A percentile compares a stretch with the other conserved stretches of the same genome.
Conservation (phyloP, 805 yeast species). For the Starmerella bombi region DNA sequence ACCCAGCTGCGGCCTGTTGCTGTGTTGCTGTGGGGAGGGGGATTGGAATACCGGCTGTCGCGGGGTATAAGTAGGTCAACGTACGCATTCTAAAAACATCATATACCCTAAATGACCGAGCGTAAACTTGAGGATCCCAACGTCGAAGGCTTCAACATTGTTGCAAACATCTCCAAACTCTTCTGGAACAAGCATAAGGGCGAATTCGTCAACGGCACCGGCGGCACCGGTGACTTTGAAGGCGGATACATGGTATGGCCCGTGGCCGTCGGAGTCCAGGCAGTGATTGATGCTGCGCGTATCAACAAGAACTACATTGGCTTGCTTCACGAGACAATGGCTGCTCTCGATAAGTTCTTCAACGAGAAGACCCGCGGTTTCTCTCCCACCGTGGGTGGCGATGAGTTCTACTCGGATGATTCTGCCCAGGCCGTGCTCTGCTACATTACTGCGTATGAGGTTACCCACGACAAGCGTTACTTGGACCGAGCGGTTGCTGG, state of each 20-base stretch:
- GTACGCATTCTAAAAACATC: no score
- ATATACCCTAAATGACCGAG: background rate
- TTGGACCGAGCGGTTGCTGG: slow-evolving; percentile 46
- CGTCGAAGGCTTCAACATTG: slow-evolving; percentile 23
- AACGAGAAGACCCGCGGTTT: slow-evolving; percentile 41
- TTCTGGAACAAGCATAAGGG: slow-evolving; percentile 23
- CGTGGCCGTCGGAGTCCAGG: slow-evolving; percentile 50
- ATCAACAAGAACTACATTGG: slow-evolving; percentile 39
- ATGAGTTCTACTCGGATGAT: slow-evolving; percentile 60
- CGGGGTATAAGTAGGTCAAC: no score
- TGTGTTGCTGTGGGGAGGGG: background rate
- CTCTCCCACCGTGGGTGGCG: slow-evolving; percentile 50
- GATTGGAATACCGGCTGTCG: no score
- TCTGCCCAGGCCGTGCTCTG: slow-evolving; percentile 64
- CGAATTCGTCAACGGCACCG: slow-evolving; percentile 22
- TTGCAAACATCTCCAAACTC: slow-evolving; percentile 14
- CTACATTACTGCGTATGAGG: slow-evolving; percentile 53
- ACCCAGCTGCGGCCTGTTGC: background rate
- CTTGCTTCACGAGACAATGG: slow-evolving; percentile 40
- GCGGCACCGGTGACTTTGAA: slow-evolving; percentile 37
- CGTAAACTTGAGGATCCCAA: slow-evolving; percentile 22
- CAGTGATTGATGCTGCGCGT: slow-evolving; percentile 51
- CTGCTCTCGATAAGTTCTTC: slow-evolving; percentile 39
- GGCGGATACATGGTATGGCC: slow-evolving; percentile 55
- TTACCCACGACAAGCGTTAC: slow-evolving; percentile 41